Evolutionary conservation across 768 basidiomycete species (phyloP).

Genomic region (Crepidotus variabilis): DNA sequence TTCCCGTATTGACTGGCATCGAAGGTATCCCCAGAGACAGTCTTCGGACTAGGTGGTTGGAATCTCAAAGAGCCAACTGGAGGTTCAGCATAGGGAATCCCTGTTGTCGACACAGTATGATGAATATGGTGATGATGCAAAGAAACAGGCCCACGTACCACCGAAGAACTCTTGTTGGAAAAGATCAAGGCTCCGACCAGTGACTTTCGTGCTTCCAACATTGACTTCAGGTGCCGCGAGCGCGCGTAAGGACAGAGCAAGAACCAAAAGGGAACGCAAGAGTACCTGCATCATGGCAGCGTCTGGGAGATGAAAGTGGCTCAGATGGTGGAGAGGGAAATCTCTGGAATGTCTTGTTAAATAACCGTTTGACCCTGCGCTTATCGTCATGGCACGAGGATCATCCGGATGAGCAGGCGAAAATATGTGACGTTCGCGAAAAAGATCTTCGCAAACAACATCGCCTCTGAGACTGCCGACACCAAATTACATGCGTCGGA

Average conservation of each 20-base stretch:
- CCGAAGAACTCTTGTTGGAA: slow-evolving; percentile 45
- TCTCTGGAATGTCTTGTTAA: too few species aligned
- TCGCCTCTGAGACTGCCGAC: too few species aligned
- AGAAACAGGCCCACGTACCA: slow-evolving; percentile 22
- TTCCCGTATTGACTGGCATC: slow-evolving; percentile 45
- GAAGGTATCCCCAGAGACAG: slow-evolving; percentile 29
- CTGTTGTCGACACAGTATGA: slow-evolving; percentile 18
- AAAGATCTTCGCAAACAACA: too few species aligned
- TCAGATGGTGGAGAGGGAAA: too few species aligned
- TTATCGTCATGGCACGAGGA: too few species aligned
- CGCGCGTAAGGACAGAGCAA: not conserved
- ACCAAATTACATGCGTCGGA: too few species aligned
- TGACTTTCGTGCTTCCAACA: slow-evolving; percentile 33
- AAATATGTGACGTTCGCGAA: too few species aligned
- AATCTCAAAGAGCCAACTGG: slow-evolving; percentile 47
- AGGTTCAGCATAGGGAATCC: slow-evolving; percentile 53
- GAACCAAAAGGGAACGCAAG: not conserved
- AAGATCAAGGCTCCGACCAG: slow-evolving; percentile 29
- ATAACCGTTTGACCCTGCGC: too few species aligned
- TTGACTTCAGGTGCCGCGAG: slow-evolving; percentile 30
- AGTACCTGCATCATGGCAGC: not conserved
- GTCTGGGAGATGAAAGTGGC: too few species aligned
- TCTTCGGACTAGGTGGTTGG: slow-evolving; percentile 41
- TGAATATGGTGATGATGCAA: not conserved
- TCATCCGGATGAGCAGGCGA: too few species aligned